phyloP scores from a whole-genome alignment of 805 yeast species.

The Crinitomyces ghanaensis region DNA sequence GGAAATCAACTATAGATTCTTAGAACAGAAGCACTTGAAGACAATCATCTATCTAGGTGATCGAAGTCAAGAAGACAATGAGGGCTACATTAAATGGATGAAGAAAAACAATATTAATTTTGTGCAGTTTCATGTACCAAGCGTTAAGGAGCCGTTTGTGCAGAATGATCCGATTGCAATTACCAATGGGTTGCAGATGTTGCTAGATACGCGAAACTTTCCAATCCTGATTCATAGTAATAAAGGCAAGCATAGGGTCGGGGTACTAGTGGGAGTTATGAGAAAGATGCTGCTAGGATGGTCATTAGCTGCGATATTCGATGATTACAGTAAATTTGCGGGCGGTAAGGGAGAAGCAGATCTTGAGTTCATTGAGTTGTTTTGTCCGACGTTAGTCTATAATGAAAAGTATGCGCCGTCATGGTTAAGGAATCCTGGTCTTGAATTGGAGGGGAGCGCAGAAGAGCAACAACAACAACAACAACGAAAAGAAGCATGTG shows the following conservation, averaged over 20 bases:
- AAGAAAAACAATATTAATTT: slow-evolving; percentile 39
- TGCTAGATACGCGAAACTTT: slow-evolving; percentile 44
- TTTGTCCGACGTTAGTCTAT: no score
- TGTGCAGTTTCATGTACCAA: slow-evolving; percentile 51
- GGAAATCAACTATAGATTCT: slow-evolving; percentile 70
- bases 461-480: no score
- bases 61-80: slow-evolving; percentile 35
- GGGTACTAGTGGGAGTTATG: slow-evolving; percentile 85
- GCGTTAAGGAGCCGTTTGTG: slow-evolving; percentile 65
- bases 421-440: no score
- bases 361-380: slow-evolving; percentile 38
- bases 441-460: no score
- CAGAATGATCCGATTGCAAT: slow-evolving; percentile 49
- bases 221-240: slow-evolving; percentile 88
- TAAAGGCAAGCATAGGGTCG: slow-evolving; percentile 95
- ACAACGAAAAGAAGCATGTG: no score
- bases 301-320: slow-evolving; percentile 87
- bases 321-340: slow-evolving; percentile 87
- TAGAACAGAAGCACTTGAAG: slow-evolving; percentile 53
- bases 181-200: slow-evolving; percentile 26
- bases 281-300: slow-evolving; percentile 82
- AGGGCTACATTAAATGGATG: slow-evolving; percentile 64
- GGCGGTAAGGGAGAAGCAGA: slow-evolving; percentile 90
- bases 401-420: no score
- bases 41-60: slow-evolving; percentile 72